These are phyloP conservation scores for Lipomyces chichibuensis DNA, from an alignment of 805 yeast genomes.

Conservation along the genomic window DNA sequence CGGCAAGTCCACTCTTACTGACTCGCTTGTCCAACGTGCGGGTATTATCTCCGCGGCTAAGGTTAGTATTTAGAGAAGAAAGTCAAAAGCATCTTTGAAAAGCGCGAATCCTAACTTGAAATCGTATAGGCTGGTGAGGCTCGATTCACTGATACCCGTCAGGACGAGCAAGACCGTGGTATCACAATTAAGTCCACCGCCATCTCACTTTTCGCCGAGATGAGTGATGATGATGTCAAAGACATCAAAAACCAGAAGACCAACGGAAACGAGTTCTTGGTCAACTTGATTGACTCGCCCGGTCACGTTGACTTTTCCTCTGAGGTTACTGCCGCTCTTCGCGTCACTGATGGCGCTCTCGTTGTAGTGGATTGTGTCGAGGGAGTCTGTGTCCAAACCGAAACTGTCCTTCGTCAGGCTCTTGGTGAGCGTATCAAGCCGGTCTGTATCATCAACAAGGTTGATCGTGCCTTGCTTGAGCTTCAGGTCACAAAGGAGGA, in stretches of 20 bases:
- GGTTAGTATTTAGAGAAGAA: conserved; percentile 18
- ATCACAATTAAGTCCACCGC: conserved; percentile 99
- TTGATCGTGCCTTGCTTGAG: conserved; percentile 98
- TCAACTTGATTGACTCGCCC: conserved; percentile 98
- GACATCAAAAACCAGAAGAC: conserved; percentile 90
- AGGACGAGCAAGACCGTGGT: conserved; percentile 99
- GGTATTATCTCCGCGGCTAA: conserved; percentile 99
- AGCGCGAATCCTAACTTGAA: not conserved
- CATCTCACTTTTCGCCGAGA: conserved; percentile 89
- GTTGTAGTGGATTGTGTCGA: conserved; percentile 99
- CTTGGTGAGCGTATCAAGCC: conserved; percentile 99
- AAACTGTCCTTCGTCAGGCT: conserved; percentile 98
- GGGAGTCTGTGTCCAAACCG: conserved; percentile 99
- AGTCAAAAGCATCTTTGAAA: not conserved
- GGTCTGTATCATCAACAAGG: conserved; percentile 97
- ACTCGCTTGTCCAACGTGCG: conserved; percentile 97
- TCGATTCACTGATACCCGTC: conserved; percentile 99
- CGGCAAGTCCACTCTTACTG: conserved; percentile 99
- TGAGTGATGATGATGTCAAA: conserved; percentile 81
- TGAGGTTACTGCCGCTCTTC: conserved; percentile 99
- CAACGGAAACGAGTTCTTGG: conserved; percentile 90
- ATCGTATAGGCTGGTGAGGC: conserved; percentile 87
- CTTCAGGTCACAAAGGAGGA: conserved; percentile 99
- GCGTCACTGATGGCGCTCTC: conserved; percentile 99
- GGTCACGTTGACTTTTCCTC: conserved; percentile 99